phyloP scores from a whole-genome alignment of 2,329 filamentous ascomycete genomes.

The Diplodia corticola region DNA sequence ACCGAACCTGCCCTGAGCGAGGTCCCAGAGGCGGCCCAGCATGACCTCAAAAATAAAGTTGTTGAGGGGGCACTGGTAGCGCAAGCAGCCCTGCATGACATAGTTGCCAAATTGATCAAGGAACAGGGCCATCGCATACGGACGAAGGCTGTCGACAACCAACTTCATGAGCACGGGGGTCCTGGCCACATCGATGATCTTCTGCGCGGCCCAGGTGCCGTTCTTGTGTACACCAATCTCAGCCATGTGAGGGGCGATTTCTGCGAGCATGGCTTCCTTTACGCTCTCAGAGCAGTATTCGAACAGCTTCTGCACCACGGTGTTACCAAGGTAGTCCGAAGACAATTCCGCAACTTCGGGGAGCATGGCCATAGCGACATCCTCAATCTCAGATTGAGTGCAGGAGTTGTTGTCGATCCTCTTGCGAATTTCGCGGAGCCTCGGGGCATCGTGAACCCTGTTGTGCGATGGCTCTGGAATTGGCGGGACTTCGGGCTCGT shows the following conservation, averaged over 20 bases:
- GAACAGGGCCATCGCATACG: slow-evolving; percentile 89
- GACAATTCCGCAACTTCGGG: slow-evolving; percentile 93
- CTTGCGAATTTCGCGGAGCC: slow-evolving; percentile 93
- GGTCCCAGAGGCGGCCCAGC: slow-evolving; percentile 90
- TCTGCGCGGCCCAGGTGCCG: slow-evolving; percentile 97
- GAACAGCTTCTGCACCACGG: slow-evolving; percentile 98
- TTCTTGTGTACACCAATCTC: slow-evolving; percentile 99
- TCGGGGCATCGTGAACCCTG: slow-evolving; percentile 88
- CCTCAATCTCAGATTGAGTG: slow-evolving; percentile 84
- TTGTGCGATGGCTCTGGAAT: slow-evolving; percentile 86
- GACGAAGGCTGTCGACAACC: slow-evolving; percentile 80
- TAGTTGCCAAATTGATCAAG: slow-evolving; percentile 99
- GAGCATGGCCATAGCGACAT: slow-evolving; percentile 89
- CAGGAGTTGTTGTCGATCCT: slow-evolving; percentile 94
- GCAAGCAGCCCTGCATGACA: slow-evolving; percentile 92
- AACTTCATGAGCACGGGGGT: slow-evolving; percentile 77
- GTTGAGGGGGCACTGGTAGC: slow-evolving; percentile 85
- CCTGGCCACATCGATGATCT: slow-evolving; percentile 96
- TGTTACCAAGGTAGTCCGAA: slow-evolving; percentile 96
- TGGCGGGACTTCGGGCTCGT: slow-evolving; percentile 81
- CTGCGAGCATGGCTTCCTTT: slow-evolving; percentile 85
- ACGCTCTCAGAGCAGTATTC: slow-evolving; percentile 90
- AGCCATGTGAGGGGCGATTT: slow-evolving; percentile 87
- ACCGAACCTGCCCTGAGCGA: slow-evolving; percentile 89
- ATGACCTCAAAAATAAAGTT: slow-evolving; percentile 98